A percentile compares a stretch with the other conserved stretches of the same genome.
Conservation (phyloP, 176 grass and related monocot genomes). For the Carex littledalei region DNA sequence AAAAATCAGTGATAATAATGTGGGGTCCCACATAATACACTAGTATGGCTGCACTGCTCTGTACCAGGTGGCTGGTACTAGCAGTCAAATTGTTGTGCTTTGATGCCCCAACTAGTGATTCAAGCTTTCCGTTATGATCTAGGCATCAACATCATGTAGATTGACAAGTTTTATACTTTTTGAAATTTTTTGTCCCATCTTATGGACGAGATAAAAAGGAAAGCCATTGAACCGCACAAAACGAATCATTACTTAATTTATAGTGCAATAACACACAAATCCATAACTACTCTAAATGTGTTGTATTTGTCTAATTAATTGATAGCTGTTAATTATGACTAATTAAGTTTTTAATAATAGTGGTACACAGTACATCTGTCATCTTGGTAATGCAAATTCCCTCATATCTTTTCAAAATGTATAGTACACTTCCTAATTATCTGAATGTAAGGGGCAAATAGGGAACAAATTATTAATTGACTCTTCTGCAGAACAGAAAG, state of each 20-base stretch:
- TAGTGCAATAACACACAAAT: not conserved
- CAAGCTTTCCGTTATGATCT: not conserved
- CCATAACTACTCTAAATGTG: too few relatives aligned
- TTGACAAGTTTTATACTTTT: not conserved
- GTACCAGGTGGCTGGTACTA: not conserved
- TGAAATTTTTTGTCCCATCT: not conserved
- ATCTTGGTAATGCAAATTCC: not conserved
- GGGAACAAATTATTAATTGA: not conserved
- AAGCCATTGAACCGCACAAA: not conserved
- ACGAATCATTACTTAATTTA: not conserved
- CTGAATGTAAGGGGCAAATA: not conserved
- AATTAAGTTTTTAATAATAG: not conserved
- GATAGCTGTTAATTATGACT: not conserved
- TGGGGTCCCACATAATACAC: not conserved
- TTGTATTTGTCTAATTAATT: not conserved
- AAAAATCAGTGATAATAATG: not conserved
- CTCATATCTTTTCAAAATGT: not conserved
- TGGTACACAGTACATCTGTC: not conserved
- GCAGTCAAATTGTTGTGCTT: not conserved
- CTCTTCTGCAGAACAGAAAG: not conserved
- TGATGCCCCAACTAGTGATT: not conserved
- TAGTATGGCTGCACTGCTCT: not conserved
- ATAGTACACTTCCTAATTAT: not conserved
- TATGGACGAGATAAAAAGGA: not conserved
- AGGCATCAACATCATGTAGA: not conserved